These are phyloP conservation scores for Brettanomyces anomalus DNA, from an alignment of 805 yeast species.

Conservation along the genomic window DNA sequence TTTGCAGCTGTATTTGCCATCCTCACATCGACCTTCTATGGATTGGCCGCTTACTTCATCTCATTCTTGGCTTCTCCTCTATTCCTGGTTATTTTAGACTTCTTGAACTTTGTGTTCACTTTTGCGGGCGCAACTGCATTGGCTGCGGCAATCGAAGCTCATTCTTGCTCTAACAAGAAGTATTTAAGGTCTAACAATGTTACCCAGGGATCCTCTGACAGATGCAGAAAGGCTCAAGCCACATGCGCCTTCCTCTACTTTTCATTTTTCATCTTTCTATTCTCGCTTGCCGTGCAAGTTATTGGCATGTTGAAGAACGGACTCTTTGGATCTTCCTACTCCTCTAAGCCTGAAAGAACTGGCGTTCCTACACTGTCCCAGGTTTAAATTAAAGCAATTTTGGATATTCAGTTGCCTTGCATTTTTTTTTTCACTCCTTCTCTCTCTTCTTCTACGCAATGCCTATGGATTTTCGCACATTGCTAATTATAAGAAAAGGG, in stretches of 20 bases:
- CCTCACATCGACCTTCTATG: conserved; percentile 72
- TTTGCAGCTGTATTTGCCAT: conserved; percentile 85
- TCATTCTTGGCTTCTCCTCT: conserved; percentile 84
- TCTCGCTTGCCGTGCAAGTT: conserved; percentile 44
- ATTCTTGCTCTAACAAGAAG: conserved; percentile 66
- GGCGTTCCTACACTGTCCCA: conserved; percentile 90
- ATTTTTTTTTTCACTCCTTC: not conserved
- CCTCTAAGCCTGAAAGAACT: conserved; percentile 51
- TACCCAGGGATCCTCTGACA: conserved; percentile 64
- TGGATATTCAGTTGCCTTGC: not conserved
- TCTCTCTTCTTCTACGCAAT: not conserved
- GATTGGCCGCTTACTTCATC: conserved; percentile 66
- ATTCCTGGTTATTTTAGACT: conserved; percentile 65
- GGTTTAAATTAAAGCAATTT: conserved; percentile 40
- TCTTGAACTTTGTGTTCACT: conserved; percentile 83
- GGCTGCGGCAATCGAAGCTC: conserved; percentile 82
- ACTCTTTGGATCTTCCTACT: conserved; percentile 40
- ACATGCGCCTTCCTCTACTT: conserved; percentile 76
- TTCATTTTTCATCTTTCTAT: conserved; percentile 67
- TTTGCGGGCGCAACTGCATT: conserved; percentile 92
- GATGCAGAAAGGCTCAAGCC: conserved; percentile 96
- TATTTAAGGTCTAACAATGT: conserved; percentile 62
- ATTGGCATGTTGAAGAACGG: conserved; percentile 47
- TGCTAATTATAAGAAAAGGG: no score
- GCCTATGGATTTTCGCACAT: no score